Evolutionary conservation across 495 filamentous ascomycete species (phyloP), one percentile per base, ranked within the genome.

Genomic region (Usnea hakonensis): DNA sequence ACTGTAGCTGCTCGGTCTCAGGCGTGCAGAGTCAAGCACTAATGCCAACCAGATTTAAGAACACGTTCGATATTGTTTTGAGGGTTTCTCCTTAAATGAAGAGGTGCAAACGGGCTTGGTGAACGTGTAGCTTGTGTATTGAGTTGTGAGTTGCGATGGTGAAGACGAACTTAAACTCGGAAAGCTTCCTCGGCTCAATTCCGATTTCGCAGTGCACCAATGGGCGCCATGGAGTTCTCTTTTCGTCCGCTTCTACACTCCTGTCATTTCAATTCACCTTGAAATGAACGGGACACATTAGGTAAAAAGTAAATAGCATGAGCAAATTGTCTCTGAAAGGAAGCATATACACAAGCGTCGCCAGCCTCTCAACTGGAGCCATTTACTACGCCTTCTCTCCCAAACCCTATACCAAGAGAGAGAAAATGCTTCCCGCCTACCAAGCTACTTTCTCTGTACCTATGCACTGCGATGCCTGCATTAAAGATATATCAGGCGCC

Each of bases 381-480:
- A 17, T 66, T 32, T 58, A 60, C 54, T 58, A 65, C 48, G 35
- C 44, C 44, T 26, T 43, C 48, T 52, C 36, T 11, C 44, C 48
- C 10, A 17, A 28, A 16, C 21, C 35, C 35, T 56, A 11, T 35
- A 36, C 16, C 10, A 62, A 50, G 38, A 48, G 35, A 48, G 37
- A 37, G 40, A 64, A 55, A 21, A 61, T 52, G 35, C 46, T 66
- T 17, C 68, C 68, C n/a, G 37, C 63, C 28, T 70, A 68, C 61
- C 48, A 68, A 66, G 66, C 68, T 40, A 87, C 91, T 63, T 97
- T 98, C 70, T 90, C 93, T 63, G 94, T 97, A 72, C 92, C 90
- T 30, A 87, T 98, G 81, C 88, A 83, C 73, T 97, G 94, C 74
- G 87, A 95, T 46, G 73, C 78, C 68, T 98, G 94, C 75, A 84